Conservation (phyloP, 1,284 basidiomycete species). For the Ganoderma lingzhi region DNA sequence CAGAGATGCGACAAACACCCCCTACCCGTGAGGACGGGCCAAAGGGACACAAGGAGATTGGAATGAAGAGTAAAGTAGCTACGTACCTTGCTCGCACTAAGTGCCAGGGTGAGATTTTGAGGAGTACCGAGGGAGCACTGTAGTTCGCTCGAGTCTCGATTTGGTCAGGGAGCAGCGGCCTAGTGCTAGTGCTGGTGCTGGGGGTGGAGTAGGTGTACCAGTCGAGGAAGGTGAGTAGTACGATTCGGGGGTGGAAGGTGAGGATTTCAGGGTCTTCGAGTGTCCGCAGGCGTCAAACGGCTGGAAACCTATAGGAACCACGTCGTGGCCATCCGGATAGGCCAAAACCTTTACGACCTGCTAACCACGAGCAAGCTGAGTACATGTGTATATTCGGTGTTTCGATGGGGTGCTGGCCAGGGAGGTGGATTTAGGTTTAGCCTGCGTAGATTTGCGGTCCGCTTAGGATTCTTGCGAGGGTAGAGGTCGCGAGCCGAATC, state of each 20-base stretch:
- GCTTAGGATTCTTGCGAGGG: background rate
- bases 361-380: too few relatives aligned
- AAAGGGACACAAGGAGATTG: background rate
- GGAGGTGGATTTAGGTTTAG: background rate
- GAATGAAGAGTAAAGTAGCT: background rate
- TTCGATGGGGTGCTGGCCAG: background rate
- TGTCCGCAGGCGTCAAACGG: constrained; percentile 10
- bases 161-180: background rate
- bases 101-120: background rate
- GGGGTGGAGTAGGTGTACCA: background rate
- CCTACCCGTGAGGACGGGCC: background rate
- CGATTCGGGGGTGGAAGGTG: constrained; percentile 27
- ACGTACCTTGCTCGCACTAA: background rate
- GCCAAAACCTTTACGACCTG: too few relatives aligned
- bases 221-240: constrained; percentile 12
- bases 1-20: background rate
- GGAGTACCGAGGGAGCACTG: background rate
- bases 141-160: background rate
- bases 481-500: background rate
- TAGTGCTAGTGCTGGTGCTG: background rate
- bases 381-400: background rate
- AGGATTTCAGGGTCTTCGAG: constrained; percentile 12
- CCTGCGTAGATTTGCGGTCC: background rate
- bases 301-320: background rate
- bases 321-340: too few relatives aligned